A percentile compares a stretch with the other conserved stretches of the same genome.
Evolutionary conservation across 2,329 filamentous ascomycete genomes (phyloP).

Genomic region (Pseudomassariella vexata): DNA sequence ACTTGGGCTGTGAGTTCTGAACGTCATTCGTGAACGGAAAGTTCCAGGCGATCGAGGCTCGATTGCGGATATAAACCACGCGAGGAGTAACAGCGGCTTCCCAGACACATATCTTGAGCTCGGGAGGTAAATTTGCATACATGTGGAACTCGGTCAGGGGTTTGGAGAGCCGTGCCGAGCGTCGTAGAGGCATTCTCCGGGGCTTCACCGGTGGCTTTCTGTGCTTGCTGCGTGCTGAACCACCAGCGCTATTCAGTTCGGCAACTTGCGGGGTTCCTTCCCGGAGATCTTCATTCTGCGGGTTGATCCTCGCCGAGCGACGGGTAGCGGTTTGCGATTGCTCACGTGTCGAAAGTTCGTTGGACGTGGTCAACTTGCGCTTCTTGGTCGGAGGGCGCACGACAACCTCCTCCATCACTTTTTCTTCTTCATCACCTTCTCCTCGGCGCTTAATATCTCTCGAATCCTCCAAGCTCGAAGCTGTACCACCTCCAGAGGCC

Average conservation of each 20-base stretch:
- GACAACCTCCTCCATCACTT: background rate
- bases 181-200: slow-evolving; percentile 10
- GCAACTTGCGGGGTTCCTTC: background rate
- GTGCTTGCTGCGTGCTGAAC: background rate
- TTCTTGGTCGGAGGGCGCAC: too few species aligned
- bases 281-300: background rate
- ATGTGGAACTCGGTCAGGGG: slow-evolving; percentile 21
- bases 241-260: background rate
- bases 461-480: background rate
- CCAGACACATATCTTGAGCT: slow-evolving; percentile 24
- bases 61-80: slow-evolving; percentile 22
- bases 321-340: too few species aligned
- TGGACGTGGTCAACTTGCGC: background rate
- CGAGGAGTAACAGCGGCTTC: slow-evolving; percentile 20
- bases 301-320: background rate
- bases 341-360: too few species aligned
- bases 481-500: background rate
- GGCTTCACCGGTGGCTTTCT: background rate
- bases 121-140: slow-evolving; percentile 17
- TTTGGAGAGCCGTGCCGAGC: slow-evolving; percentile 20
- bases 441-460: background rate
- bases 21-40: too few species aligned
- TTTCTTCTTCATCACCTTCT: background rate
- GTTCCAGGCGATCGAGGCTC: slow-evolving; percentile 14
- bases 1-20: slow-evolving; percentile 18